Conservation (phyloP, 257 asterid species). For the Nicotiana tabacum region DNA sequence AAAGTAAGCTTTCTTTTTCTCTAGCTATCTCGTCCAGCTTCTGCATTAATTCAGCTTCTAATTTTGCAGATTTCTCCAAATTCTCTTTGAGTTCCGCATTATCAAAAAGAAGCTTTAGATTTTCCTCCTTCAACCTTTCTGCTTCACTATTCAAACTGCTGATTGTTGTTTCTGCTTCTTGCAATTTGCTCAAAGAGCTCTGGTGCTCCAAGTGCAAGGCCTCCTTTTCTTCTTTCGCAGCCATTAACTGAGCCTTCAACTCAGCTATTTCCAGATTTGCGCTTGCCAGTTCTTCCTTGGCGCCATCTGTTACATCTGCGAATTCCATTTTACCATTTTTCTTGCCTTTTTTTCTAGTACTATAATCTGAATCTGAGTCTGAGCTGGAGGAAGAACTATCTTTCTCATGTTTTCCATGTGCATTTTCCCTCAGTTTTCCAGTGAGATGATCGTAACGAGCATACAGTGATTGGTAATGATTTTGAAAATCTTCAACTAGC, state of each 20-base stretch:
- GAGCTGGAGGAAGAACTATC: slow-evolving; percentile 68
- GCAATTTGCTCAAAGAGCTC: slow-evolving; percentile 33
- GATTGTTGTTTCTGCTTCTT: slow-evolving; percentile 45
- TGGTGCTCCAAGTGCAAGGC: slow-evolving; percentile 37
- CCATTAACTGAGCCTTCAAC: slow-evolving; percentile 41
- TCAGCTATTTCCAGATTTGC: slow-evolving; percentile 58
- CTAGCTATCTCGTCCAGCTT: slow-evolving; percentile 36
- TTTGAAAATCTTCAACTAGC: slow-evolving; percentile 59
- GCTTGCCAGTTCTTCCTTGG: slow-evolving; percentile 46
- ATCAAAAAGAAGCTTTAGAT: slow-evolving; percentile 34
- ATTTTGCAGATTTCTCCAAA: slow-evolving; percentile 38
- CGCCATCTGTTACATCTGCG: slow-evolving; percentile 24
- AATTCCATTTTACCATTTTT: slow-evolving; percentile 47
- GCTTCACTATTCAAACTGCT: slow-evolving; percentile 36
- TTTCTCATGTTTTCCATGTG: slow-evolving; percentile 33
- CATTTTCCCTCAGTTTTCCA: slow-evolving; percentile 56
- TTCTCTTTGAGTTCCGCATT: slow-evolving; percentile 34
- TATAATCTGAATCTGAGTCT: slow-evolving; percentile 50
- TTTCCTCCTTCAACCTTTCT: slow-evolving; percentile 39
- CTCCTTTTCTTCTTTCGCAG: slow-evolving; percentile 52
- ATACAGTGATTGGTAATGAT: slow-evolving; percentile 62
- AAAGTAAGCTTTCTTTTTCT: slow-evolving; percentile 27
- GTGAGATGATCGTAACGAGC: slow-evolving; percentile 73
- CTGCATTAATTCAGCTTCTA: slow-evolving; percentile 46
- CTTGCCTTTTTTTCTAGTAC: slow-evolving; percentile 32